Percentiles rank a stretch among this genome's conserved stretches.
Conservation (phyloP, 768 basidiomycete species). For the Amanita fuliginea region DNA sequence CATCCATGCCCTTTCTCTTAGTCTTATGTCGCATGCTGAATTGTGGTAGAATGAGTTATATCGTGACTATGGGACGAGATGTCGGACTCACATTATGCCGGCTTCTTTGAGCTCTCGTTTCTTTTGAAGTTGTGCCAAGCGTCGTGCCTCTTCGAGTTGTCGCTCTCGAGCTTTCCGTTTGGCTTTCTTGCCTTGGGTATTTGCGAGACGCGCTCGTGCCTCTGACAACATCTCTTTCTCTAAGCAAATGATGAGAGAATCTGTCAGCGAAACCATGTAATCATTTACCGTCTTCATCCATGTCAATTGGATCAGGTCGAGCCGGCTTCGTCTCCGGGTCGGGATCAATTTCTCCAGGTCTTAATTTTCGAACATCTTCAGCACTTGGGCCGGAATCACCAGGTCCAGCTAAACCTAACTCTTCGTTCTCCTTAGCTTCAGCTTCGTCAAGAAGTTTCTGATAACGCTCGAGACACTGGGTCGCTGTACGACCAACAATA, state of each 20-base stretch:
- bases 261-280: not conserved
- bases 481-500: constrained; percentile 95
- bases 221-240: constrained; percentile 99
- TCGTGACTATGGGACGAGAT: not conserved
- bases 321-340: constrained; percentile 99
- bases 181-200: constrained; percentile 99
- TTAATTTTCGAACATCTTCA: constrained; percentile 82
- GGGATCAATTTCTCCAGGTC: constrained; percentile 97
- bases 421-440: constrained; percentile 92
- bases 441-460: constrained; percentile 97
- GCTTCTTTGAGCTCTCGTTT: constrained; percentile 96
- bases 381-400: constrained; percentile 78
- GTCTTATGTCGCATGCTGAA: constrained; percentile 82
- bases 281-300: constrained; percentile 92
- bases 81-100: constrained; percentile 76
- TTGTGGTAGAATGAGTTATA: not conserved
- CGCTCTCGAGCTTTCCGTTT: constrained; percentile 98
- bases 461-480: constrained; percentile 95
- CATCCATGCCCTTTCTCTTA: constrained; percentile 97
- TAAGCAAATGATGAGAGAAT: constrained; percentile 18
- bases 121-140: constrained; percentile 93
- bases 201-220: constrained; percentile 93
- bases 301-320: constrained; percentile 97
- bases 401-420: constrained; percentile 82
- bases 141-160: constrained; percentile 90